Evolutionary conservation across 2,329 filamentous ascomycete species (phyloP), one percentile per base, ranked within the genome.

Genomic region (Pseudogymnoascus sp.): DNA sequence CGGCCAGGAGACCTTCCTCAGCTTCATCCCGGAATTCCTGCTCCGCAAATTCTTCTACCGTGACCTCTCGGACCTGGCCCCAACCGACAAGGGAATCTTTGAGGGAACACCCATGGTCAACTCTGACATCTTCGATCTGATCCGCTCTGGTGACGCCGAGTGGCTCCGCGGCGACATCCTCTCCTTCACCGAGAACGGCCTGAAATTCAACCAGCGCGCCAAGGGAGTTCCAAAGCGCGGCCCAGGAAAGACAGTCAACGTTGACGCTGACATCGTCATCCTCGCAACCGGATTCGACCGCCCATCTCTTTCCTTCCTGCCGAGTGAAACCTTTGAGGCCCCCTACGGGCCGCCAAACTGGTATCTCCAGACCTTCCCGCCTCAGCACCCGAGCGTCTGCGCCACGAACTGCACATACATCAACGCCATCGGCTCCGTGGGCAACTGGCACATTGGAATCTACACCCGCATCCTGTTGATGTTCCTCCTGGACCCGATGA

Each of bases 401-500:
- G 88, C 87, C 67, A 93, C 91, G 76, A 96, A 96, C 76, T 88
- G 88, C 79, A 95, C 90, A 0, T 96, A 93, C 69, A 79, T 92
- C 64, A 86, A 89, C 63, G 90, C 87, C 3, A 93, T 95, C 64
- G 90, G 90, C 0, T 89, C 88, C 0, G 90, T 95, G 1, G 89
- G 91, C 0, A 93, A 95, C 74, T 93, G 90, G 82, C 91, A 96
- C 71, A 93, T 96, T 54, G 92, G 91, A 4, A 93, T 96, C 70
- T 96, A 95, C 77, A 96, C 90, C 0, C 83, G 92, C 4, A 89
- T 96, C 67, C 79, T 96, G 6, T 83, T 96, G 69, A 93, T 95
- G 90, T 95, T 95, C 73, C 81, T 96, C 63, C 81, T 88, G 13
- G 91, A 96, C 71, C 90, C 90, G 0, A 77, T 93, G 21, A 87